Base-by-base conservation (phyloP, 2,329 filamentous ascomycete genomes). In the Myriosclerotinia curreyana region DNA sequence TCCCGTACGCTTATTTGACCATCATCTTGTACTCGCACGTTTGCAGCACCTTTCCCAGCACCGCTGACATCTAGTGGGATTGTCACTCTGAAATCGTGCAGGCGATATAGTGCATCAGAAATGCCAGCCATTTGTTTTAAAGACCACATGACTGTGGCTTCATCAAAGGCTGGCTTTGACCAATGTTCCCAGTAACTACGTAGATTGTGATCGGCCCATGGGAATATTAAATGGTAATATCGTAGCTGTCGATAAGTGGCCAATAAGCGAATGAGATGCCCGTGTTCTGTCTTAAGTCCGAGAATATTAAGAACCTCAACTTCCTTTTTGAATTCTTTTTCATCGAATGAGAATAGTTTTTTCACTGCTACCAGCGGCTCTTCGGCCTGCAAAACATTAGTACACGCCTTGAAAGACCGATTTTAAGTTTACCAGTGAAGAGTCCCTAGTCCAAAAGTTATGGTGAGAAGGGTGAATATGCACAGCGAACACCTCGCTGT, bases 141-240 rank as follows among this genome's bases (percentile, higher is more conserved):
- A 3, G 66, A 68, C 74, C 74, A 76, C 1, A 69, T 28, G 1
- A 71, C 51, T 2, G 62, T 69, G n/a, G 28, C 34, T 12, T 42
- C 2, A 31, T 69, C 62, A 40, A 71, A 70, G 0, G 53, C 12
- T 0, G 71, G 70, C 0, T 15, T 28, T 14, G 62, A 31, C 5
- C 42, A 56, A 1, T 64, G 34, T 2, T 69, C 63, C 74, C 73
- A 76, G 51, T 72, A 75, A 12, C 51, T 64, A 14, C 69, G 38
- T 2, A 76, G 55, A 46, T 71, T 74, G 0, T 48, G 61, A 34
- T 72, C 61, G 0, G 74, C 74, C 15, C 66, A 73, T 1, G 72
- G 74, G 44, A 75, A 74, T 25, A 75, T 67, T 14, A 75, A 60
- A 51, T 75, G 71, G 53, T 68, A 73, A n/a, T 63, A 64, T 1